Evolutionary conservation across 768 basidiomycete genomes (phyloP), one percentile per base, ranked within the genome.

Genomic region (Lactarius akahatsu): DNA sequence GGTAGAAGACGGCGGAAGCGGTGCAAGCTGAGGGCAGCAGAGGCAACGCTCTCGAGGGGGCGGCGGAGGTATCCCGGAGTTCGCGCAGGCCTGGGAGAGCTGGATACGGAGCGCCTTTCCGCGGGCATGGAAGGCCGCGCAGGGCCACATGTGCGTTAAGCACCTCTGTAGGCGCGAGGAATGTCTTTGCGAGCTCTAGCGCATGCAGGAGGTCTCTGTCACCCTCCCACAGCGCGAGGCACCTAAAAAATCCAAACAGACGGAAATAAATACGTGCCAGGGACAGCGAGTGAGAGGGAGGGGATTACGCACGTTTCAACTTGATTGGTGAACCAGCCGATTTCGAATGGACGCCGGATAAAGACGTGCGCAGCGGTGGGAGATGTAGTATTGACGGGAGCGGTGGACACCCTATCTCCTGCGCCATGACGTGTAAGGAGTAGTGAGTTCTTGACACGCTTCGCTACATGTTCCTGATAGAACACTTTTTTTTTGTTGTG

Each of bases 141-240:
- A 84, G 3, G 88, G 88, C 90, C 91, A 92, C 36, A 91, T n/a
- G 78, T 26, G 80, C 80, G 69, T 87, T 89, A 74, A 91, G 80
- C 18, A 85, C 82, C 62, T 92, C 90, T 41, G 90, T 78, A 2
- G 86, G 82, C 11, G 81, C 72, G 32, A 91, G 77, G 64, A 92
- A 83, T 0, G 81, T 79, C 73, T 89, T 89, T 7, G 84, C 91
- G 13, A 91, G 78, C 30, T 87, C 82, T 36, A 92, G 74, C 10
- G 89, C 88, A 38, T 83, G 80, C 60, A 79, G 74, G 30, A 91
- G 77, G 4, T 80, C 76, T 7, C 77, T 80, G 72, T 92, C 88
- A 63, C 84, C 80, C 59, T 81, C 81, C 87, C 87, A 92, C 23
- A 92, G 73, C 2, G 83, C 77, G 41, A 92, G 76, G 70, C 88